These are phyloP conservation scores for Wakefieldia striispora DNA, from an alignment of 768 basidiomycete genomes.

Conservation along the genomic window DNA sequence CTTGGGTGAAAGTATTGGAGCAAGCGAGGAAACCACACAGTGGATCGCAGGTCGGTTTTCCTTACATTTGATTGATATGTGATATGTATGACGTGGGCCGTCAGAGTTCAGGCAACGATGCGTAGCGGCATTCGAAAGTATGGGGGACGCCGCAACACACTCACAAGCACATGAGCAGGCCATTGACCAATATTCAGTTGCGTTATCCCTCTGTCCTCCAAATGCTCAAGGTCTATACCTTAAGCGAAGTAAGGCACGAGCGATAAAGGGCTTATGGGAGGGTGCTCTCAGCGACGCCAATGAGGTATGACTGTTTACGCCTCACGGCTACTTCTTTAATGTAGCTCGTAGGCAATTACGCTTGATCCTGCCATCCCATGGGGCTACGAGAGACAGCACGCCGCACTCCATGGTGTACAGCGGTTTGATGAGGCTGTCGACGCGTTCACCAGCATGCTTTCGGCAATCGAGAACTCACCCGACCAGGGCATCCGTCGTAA, in stretches of 20 bases:
- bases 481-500: slow-evolving; percentile 3
- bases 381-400: slow-evolving; percentile 5
- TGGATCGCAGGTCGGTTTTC: slow-evolving; percentile 6
- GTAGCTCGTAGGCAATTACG: not conserved
- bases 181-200: slow-evolving; percentile 13
- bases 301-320: slow-evolving; percentile 2
- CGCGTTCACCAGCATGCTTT: slow-evolving; percentile 4
- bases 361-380: slow-evolving; percentile 7
- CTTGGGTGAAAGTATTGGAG: slow-evolving; percentile 1
- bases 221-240: not conserved
- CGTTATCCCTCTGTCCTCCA: slow-evolving; percentile 11
- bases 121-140: slow-evolving; percentile 5
- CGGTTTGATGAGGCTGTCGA: slow-evolving; percentile 7
- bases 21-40: not conserved
- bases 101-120: slow-evolving; percentile 9
- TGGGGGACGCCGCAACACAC: slow-evolving; percentile 9
- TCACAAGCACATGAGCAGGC: slow-evolving; percentile 10
- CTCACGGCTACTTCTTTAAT: not conserved
- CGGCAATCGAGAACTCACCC: slow-evolving; percentile 1
- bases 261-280: slow-evolving; percentile 8
- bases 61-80: not conserved
- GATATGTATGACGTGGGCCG: not conserved
- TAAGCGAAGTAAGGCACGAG: slow-evolving; percentile 16
- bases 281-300: slow-evolving; percentile 15
- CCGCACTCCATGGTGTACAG: slow-evolving; percentile 6